These are phyloP conservation scores for Fusarium sp. DNA, from an alignment of 2,329 filamentous ascomycete genomes.

Conservation along the genomic window DNA sequence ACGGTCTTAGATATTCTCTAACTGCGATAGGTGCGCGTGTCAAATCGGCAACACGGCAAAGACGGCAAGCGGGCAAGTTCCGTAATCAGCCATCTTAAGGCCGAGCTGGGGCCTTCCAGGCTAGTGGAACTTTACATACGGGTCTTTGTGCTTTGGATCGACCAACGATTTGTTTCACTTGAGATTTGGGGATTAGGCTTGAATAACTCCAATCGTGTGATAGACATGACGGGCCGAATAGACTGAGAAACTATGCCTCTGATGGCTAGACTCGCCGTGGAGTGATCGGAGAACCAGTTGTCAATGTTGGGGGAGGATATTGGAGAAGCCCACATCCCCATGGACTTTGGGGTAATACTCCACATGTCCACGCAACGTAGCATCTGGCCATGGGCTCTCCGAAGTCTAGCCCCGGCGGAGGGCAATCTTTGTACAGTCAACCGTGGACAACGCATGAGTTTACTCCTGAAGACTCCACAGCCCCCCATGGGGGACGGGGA, in stretches of 20 bases:
- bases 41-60: conserved; percentile 18
- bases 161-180: conserved; percentile 6
- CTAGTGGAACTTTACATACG: conserved; percentile 4
- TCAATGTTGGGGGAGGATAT: conserved; percentile 1
- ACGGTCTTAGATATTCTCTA: background rate
- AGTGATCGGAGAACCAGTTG: conserved; percentile 4
- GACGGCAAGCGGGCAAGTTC: conserved; percentile 8
- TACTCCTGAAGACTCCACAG: background rate
- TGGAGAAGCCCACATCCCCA: conserved; percentile 19
- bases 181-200: background rate
- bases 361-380: conserved; percentile 12
- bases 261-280: conserved; percentile 10
- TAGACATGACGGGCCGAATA: conserved; percentile 20
- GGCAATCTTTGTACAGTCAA: background rate
- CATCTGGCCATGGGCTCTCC: background rate
- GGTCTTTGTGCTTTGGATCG: background rate
- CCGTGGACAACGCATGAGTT: background rate
- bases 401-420: background rate
- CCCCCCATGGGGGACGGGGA: conserved; percentile 22
- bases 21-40: conserved; percentile 19
- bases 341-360: conserved; percentile 15
- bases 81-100: background rate
- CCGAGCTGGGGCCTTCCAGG: conserved; percentile 6
- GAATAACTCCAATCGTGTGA: background rate
- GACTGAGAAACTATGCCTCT: conserved; percentile 2